Percentiles rank a stretch among this genome's conserved stretches.
phyloP scores from a whole-genome alignment of 805 yeast genomes.

The Metschnikowia similis region DNA sequence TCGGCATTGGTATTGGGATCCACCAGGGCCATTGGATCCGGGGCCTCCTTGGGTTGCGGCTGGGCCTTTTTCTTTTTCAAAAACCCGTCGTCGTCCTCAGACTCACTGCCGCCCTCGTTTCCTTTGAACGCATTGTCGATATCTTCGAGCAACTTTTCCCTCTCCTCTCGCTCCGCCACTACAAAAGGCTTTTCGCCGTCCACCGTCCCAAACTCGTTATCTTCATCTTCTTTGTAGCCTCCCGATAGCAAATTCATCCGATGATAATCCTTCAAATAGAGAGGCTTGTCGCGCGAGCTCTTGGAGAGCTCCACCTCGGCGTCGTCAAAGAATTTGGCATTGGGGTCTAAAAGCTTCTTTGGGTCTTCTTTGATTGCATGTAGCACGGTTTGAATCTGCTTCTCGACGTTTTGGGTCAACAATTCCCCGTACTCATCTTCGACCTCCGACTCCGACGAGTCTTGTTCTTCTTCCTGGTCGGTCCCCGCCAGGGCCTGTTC shows the following conservation, averaged over 20 bases:
- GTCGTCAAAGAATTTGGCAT: constrained; percentile 69
- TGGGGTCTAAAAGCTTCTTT: constrained; percentile 58
- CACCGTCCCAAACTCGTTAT: constrained; percentile 38
- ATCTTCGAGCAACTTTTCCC: constrained; percentile 66
- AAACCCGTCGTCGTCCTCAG: constrained; percentile 45
- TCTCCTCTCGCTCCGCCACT: constrained; percentile 71
- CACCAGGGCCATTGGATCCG: constrained; percentile 44
- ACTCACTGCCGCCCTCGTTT: constrained; percentile 37
- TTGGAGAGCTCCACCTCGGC: constrained; percentile 37
- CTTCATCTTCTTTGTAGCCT: constrained; percentile 44
- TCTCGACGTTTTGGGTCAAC: constrained; percentile 79
- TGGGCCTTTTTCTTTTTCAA: constrained; percentile 50
- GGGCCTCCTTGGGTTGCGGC: constrained; percentile 24
- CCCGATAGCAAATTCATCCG: constrained; percentile 77
- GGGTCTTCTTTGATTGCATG: constrained; percentile 68
- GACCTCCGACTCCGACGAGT: constrained; percentile 47
- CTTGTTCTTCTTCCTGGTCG: constrained; percentile 30
- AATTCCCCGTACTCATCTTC: constrained; percentile 93
- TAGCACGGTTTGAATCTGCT: constrained; percentile 70
- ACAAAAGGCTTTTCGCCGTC: constrained; percentile 66
- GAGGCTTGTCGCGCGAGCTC: constrained; percentile 49
- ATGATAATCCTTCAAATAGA: constrained; percentile 89
- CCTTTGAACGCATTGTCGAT: constrained; percentile 62
- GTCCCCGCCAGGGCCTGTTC: constrained; percentile 23
- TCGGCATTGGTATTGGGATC: constrained; percentile 55